Base-by-base conservation (phyloP, 2,329 filamentous ascomycete species). In the Scortechinia acanthostroma region DNA sequence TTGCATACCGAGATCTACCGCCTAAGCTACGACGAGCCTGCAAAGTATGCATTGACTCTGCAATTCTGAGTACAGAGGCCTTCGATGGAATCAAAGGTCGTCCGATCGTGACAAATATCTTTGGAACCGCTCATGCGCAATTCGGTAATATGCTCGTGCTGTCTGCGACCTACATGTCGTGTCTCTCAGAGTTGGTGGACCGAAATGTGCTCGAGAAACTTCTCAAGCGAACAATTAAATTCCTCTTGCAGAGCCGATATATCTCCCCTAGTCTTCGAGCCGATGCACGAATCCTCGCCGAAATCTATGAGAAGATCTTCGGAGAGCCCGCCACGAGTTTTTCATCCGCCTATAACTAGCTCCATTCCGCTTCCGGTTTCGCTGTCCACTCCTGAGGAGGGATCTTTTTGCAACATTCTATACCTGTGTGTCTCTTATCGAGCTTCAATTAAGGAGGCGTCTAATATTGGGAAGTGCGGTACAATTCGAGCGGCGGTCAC, bases 71-170 rank as follows among this genome's bases (percentile, higher is more conserved):
- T 19, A 40, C 35, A 10, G 35, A 40, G 20, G 35, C 35, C 6
- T 40, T 40, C 20, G 35, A 40, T 19, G 35, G 35, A 15, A 40
- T 40, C 17, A 17, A 40, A 19, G 35, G 17, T 19, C 35, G 35
- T 10, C 35, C 17, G 6, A 17, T 40, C 6, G 35, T 40, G 35
- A 40, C 35, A 6, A 40, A 40, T 40, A 40, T 40, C 17, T 40
- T 40, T 17, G 35, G 35, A 13, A 40, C 35, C 6, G 35, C 35
- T 40, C 35, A 40, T 19, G n/a, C n/a, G n/a, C 35, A 40, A 40
- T 40, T 40, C 17, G 35, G 35, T 13, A 40, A 40, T 17, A 40
- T 40, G 35, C 17, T 40, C 10, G 35, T 40, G 10, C 35, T 40
- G 6, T 10, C 35, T 40, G 35, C 35, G 14, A 40, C 35, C 14